phyloP scores from a whole-genome alignment of 768 basidiomycete species.

The Leccinum aurantiacum region DNA sequence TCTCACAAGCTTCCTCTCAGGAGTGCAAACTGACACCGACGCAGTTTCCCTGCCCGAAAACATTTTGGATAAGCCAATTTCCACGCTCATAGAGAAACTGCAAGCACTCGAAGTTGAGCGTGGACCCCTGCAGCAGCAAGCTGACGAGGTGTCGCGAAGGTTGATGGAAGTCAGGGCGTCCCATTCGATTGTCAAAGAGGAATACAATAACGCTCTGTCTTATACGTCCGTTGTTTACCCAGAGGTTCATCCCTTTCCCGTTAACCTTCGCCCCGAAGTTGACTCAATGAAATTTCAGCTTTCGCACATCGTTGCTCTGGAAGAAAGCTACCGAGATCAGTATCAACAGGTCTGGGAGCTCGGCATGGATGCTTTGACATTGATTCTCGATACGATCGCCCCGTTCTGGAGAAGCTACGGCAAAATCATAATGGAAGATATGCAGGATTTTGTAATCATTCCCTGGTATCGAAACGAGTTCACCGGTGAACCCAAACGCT shows the following conservation, averaged over 20 bases:
- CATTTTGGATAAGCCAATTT: constrained; percentile 56
- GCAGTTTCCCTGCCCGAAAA: constrained; percentile 31
- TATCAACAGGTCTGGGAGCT: constrained; percentile 83
- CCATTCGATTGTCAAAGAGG: constrained; percentile 57
- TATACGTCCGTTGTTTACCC: constrained; percentile 78
- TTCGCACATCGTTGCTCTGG: constrained; percentile 65
- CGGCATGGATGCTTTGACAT: constrained; percentile 74
- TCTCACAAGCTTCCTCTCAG: constrained; percentile 47
- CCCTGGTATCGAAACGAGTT: constrained; percentile 84
- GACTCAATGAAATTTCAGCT: constrained; percentile 43
- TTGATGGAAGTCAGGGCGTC: constrained; percentile 53
- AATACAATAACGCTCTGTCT: constrained; percentile 63
- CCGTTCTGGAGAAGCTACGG: constrained; percentile 83
- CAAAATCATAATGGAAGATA: constrained; percentile 77
- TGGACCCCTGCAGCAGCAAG: constrained; percentile 43
- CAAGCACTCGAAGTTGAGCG: constrained; percentile 49
- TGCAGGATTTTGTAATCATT: constrained; percentile 78
- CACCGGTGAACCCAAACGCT: constrained; percentile 72
- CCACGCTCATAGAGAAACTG: constrained; percentile 48
- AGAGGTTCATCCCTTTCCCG: constrained; percentile 47
- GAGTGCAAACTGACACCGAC: constrained; percentile 3
- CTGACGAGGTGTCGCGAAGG: constrained; percentile 47
- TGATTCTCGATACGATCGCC: constrained; percentile 72
- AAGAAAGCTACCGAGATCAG: constrained; percentile 77
- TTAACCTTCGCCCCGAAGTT: constrained; percentile 71